A percentile compares a stretch with the other conserved stretches of the same genome.
Evolutionary conservation across 768 basidiomycete genomes (phyloP).

Genomic region (Boletus subcaerulescens): DNA sequence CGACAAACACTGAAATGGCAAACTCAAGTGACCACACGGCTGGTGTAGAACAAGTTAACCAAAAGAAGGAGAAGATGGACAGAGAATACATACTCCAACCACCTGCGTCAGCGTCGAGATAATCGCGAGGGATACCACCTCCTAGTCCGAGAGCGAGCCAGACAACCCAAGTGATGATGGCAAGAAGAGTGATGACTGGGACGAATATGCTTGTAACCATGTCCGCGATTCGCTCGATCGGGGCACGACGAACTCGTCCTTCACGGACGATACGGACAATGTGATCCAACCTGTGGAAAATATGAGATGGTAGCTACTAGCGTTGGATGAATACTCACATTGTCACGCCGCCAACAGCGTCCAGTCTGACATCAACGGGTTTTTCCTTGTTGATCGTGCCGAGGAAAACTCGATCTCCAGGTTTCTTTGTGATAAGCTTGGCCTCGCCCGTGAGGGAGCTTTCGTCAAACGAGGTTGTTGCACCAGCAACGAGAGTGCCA

Average conservation of each 20-base stretch:
- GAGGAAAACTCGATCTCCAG: slow-evolving; percentile 65
- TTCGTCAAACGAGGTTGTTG: slow-evolving; percentile 64
- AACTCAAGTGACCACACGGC: slow-evolving; percentile 79
- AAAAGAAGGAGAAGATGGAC: background rate
- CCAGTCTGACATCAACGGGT: slow-evolving; percentile 59
- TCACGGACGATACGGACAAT: slow-evolving; percentile 76
- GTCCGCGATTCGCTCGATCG: slow-evolving; percentile 79
- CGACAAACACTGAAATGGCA: slow-evolving; percentile 77
- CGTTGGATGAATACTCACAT: slow-evolving; percentile 44
- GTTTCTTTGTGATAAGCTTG: slow-evolving; percentile 51
- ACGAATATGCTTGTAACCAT: slow-evolving; percentile 76
- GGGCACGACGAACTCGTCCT: slow-evolving; percentile 69
- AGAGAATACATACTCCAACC: slow-evolving; percentile 54
- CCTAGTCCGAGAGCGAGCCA: slow-evolving; percentile 68
- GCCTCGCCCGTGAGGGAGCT: slow-evolving; percentile 85
- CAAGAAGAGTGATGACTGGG: slow-evolving; percentile 71
- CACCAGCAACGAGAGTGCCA: slow-evolving; percentile 54
- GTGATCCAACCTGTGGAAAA: slow-evolving; percentile 56
- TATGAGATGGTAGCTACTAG: background rate
- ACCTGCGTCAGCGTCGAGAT: slow-evolving; percentile 51
- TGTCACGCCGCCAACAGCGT: slow-evolving; percentile 61
- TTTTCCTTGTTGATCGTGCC: slow-evolving; percentile 73
- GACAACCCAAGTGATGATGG: slow-evolving; percentile 65
- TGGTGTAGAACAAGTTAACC: slow-evolving; percentile 22
- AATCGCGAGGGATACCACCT: slow-evolving; percentile 52